These are phyloP conservation scores for Telopea speciosissima DNA, from an alignment of 177 flowering plant species.

Conservation along the genomic window DNA sequence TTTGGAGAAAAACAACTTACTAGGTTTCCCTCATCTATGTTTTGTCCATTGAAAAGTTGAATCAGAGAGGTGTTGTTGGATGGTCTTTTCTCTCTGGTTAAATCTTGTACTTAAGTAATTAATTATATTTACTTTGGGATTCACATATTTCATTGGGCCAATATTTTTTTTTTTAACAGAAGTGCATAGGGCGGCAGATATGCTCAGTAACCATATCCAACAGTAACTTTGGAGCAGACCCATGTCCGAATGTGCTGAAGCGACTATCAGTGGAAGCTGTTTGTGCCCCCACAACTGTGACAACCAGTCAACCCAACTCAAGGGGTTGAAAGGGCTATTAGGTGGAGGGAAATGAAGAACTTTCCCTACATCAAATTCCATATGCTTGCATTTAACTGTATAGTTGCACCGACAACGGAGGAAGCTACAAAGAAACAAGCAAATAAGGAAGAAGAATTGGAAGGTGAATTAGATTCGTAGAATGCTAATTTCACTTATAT, in stretches of 20 bases:
- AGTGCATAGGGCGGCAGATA: conserved; percentile 63
- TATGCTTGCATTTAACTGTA: conserved; percentile 11
- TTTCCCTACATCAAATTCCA: not conserved
- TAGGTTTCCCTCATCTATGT: not conserved
- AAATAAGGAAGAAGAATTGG: conserved; percentile 5
- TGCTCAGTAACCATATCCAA: conserved; percentile 76
- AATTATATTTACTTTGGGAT: not conserved
- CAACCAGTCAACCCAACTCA: conserved; percentile 22
- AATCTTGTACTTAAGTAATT: too few species aligned
- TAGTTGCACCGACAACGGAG: not conserved
- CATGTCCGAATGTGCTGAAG: conserved; percentile 86
- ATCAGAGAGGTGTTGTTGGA: not conserved
- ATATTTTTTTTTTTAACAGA: conserved; percentile 14
- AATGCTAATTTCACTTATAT: not conserved
- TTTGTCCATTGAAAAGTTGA: not conserved
- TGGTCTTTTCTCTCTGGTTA: too few species aligned
- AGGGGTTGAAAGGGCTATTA: conserved; percentile 20
- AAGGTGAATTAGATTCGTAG: conserved; percentile 4
- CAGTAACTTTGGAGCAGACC: conserved; percentile 77
- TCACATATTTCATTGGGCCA: not conserved
- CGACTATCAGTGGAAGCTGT: conserved; percentile 83
- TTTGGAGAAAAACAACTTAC: too few species aligned
- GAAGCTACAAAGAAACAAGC: not conserved
- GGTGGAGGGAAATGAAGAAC: not conserved
- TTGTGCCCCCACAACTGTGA: conserved; percentile 36